These are phyloP conservation scores for Cyberlindnera nakhonratchasimensis DNA, from an alignment of 805 yeast species.

Conservation along the genomic window DNA sequence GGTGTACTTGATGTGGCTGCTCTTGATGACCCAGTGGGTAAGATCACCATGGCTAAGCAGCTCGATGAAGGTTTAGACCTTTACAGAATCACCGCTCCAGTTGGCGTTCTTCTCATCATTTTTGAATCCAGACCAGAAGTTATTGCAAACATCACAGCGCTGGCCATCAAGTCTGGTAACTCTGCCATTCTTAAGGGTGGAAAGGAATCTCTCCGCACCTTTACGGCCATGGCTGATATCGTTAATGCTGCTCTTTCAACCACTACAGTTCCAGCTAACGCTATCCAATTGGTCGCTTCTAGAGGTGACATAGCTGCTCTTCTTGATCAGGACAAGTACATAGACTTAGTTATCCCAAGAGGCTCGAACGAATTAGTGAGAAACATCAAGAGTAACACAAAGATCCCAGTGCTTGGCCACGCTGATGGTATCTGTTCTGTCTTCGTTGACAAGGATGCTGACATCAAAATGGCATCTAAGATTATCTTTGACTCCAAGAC, in stretches of 20 bases:
- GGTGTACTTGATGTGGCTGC: constrained; percentile 91
- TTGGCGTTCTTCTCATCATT: constrained; percentile 88
- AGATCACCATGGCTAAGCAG: constrained; percentile 73
- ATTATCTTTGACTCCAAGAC: constrained; percentile 86
- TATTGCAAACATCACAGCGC: constrained; percentile 93
- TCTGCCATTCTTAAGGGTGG: constrained; percentile 98
- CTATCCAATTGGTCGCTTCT: constrained; percentile 83
- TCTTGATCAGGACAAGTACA: constrained; percentile 78
- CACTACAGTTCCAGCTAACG: constrained; percentile 73
- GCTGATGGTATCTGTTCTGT: constrained; percentile 97
- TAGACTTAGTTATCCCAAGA: constrained; percentile 94
- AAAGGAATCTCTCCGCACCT: constrained; percentile 84
- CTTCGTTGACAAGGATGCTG: constrained; percentile 75
- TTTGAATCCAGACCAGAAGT: constrained; percentile 98
- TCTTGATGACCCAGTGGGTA: constrained; percentile 91
- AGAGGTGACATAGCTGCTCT: constrained; percentile 88
- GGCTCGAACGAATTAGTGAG: constrained; percentile 94
- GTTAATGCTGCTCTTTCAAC: constrained; percentile 53
- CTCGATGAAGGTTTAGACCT: constrained; percentile 87
- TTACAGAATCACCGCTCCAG: constrained; percentile 85
- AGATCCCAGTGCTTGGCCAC: constrained; percentile 96
- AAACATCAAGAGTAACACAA: constrained; percentile 79
- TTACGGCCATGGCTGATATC: constrained; percentile 73
- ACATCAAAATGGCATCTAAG: constrained; percentile 68
- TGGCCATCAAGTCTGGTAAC: constrained; percentile 94